Percentiles rank a stretch among this genome's conserved stretches.
Conservation (phyloP, 768 basidiomycete species). For the Hydnum rufescens region DNA sequence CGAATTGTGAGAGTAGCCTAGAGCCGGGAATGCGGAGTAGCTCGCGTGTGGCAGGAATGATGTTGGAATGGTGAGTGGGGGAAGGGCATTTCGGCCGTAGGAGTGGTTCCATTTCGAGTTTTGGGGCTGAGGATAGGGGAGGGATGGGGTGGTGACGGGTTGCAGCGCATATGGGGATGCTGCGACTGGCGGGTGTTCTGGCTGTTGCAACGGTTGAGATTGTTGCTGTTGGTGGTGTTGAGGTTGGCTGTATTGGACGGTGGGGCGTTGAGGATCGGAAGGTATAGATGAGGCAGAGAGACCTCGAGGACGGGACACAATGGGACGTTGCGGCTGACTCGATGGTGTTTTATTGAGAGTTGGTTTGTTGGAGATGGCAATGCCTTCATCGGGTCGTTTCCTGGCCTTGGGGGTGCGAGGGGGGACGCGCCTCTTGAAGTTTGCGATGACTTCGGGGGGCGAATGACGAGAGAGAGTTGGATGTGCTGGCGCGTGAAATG, state of each 20-base stretch:
- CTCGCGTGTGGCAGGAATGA: not conserved
- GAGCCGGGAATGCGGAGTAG: not conserved
- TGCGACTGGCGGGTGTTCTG: not conserved
- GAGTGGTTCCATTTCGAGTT: slow-evolving; percentile 20
- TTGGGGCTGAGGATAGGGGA: not conserved
- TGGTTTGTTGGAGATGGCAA: slow-evolving; percentile 23
- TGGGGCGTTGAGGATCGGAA: not conserved
- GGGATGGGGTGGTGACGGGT: not conserved
- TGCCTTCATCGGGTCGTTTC: slow-evolving; percentile 38
- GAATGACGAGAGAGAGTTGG: slow-evolving; percentile 83
- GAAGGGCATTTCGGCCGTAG: slow-evolving; percentile 35
- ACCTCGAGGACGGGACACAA: not conserved
- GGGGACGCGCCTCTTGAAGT: slow-evolving; percentile 89
- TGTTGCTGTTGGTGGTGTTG: not conserved
- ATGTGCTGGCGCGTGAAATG: slow-evolving; percentile 37
- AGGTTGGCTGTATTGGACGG: not conserved
- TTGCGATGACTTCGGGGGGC: slow-evolving; percentile 72
- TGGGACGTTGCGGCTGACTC: slow-evolving; percentile 27
- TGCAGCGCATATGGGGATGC: not conserved
- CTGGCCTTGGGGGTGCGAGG: slow-evolving; percentile 77
- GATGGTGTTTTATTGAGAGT: slow-evolving; percentile 40
- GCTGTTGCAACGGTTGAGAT: not conserved
- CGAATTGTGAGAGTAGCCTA: not conserved
- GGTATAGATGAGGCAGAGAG: not conserved
- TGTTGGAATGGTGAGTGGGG: slow-evolving; percentile 58